Percentiles rank a stretch among this genome's conserved stretches.
phyloP scores from a whole-genome alignment of 257 asterid genomes.

The Thymus mandschuricus region DNA sequence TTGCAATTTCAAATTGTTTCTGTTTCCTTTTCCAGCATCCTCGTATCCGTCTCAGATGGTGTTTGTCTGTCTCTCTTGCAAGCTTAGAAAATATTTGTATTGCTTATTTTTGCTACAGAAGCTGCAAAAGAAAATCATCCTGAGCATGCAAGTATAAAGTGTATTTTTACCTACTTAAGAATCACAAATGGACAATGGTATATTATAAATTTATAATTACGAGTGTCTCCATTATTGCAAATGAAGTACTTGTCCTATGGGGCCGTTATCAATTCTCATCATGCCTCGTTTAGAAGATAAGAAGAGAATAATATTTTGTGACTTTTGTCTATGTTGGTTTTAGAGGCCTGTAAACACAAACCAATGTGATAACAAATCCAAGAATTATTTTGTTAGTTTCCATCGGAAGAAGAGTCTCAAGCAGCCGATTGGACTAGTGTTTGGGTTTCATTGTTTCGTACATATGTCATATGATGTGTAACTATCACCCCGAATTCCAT shows the following conservation, averaged over 20 bases:
- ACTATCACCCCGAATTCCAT: constrained; percentile 27
- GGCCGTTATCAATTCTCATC: background rate
- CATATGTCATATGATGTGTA: background rate
- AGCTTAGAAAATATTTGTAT: constrained; percentile 1
- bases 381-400: background rate
- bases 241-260: background rate
- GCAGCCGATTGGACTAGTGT: constrained; percentile 14
- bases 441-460: constrained; percentile 18
- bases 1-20: constrained; percentile 1
- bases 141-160: background rate
- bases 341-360: background rate
- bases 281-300: background rate
- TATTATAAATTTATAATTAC: background rate
- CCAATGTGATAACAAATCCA: background rate
- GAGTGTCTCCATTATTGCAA: background rate
- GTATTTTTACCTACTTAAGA: background rate
- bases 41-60: constrained; percentile 5
- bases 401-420: constrained; percentile 4
- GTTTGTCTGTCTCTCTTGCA: constrained; percentile 9
- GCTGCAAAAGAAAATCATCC: constrained; percentile 5
- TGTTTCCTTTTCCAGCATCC: constrained; percentile 9
- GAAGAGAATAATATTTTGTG: background rate
- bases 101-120: constrained; percentile 10
- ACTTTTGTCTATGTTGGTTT: background rate
- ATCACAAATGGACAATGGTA: background rate